These are phyloP conservation scores for Beauveria brongniartii DNA, from an alignment of 2,329 filamentous ascomycete genomes.

Conservation along the genomic window DNA sequence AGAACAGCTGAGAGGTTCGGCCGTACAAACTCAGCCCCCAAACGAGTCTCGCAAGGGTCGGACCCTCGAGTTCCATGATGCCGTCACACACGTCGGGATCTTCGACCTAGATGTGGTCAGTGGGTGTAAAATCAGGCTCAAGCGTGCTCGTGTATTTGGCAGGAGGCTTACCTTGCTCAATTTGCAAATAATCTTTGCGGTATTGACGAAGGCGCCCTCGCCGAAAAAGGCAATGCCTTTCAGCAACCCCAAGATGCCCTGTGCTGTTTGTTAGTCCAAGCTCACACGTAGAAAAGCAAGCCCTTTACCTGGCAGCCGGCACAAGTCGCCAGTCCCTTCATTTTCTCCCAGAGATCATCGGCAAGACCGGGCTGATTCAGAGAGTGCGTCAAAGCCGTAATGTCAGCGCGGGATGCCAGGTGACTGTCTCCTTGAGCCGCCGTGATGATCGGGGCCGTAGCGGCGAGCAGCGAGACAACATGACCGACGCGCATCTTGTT, in stretches of 20 bases:
- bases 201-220: slow-evolving; percentile 30
- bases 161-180: slow-evolving; percentile 20
- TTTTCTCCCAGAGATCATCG: slow-evolving; percentile 19
- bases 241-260: slow-evolving; percentile 25
- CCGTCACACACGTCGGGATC: slow-evolving; percentile 50
- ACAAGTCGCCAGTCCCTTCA: slow-evolving; percentile 19
- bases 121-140: not conserved
- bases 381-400: not conserved
- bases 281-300: not conserved
- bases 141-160: not conserved
- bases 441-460: not conserved
- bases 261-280: not conserved
- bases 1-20: slow-evolving; percentile 42
- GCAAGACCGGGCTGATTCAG: slow-evolving; percentile 7
- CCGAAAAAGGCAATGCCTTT: slow-evolving; percentile 36
- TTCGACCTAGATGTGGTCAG: slow-evolving; percentile 28
- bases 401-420: not conserved
- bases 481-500: not conserved
- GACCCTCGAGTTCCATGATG: slow-evolving; percentile 41
- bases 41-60: slow-evolving; percentile 42
- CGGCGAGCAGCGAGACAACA: not conserved
- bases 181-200: slow-evolving; percentile 25
- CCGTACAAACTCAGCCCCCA: slow-evolving; percentile 39
- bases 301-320: slow-evolving; percentile 19
- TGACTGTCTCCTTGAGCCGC: not conserved